These are phyloP conservation scores for Inga laurina DNA, from an alignment of 306 rosid species.

Conservation along the genomic window DNA sequence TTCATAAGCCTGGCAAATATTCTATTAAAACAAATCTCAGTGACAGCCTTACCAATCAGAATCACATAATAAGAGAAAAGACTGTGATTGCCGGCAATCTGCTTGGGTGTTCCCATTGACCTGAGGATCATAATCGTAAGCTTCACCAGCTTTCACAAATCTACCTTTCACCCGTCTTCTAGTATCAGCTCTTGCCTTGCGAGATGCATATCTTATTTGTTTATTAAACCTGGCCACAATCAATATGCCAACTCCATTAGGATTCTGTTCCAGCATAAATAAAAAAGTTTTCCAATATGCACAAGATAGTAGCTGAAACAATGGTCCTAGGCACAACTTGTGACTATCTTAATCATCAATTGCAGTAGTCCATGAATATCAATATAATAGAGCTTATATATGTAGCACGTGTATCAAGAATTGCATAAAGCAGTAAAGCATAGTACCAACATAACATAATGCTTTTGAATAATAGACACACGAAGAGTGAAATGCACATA, in stretches of 20 bases:
- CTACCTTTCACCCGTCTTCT: constrained; percentile 89
- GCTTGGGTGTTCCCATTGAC: constrained; percentile 41
- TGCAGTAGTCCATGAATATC: background rate
- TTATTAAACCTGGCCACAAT: constrained; percentile 71
- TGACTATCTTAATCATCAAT: background rate
- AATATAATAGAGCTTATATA: background rate
- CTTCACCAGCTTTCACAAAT: constrained; percentile 84
- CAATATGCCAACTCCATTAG: constrained; percentile 23
- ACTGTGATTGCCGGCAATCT: constrained; percentile 26
- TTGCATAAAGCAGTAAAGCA: background rate
- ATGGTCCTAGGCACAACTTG: background rate
- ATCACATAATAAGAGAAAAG: constrained; percentile 32
- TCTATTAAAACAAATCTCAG: constrained; percentile 14
- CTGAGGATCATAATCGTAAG: constrained; percentile 70
- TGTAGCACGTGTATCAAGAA: background rate
- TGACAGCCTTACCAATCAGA: constrained; percentile 35
- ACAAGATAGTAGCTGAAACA: constrained; percentile 10
- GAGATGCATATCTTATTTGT: constrained; percentile 89
- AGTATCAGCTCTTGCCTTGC: constrained; percentile 91
- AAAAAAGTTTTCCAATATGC: constrained; percentile 9
- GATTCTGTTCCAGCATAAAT: constrained; percentile 10
- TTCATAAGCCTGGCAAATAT: constrained; percentile 7
- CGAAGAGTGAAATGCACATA: constrained; percentile 41
- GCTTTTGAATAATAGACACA: constrained; percentile 6
- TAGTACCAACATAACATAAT: background rate